Percentiles rank a stretch among this genome's conserved stretches.
phyloP scores from a whole-genome alignment of 495 filamentous ascomycete species.

The Tuber borchii region DNA sequence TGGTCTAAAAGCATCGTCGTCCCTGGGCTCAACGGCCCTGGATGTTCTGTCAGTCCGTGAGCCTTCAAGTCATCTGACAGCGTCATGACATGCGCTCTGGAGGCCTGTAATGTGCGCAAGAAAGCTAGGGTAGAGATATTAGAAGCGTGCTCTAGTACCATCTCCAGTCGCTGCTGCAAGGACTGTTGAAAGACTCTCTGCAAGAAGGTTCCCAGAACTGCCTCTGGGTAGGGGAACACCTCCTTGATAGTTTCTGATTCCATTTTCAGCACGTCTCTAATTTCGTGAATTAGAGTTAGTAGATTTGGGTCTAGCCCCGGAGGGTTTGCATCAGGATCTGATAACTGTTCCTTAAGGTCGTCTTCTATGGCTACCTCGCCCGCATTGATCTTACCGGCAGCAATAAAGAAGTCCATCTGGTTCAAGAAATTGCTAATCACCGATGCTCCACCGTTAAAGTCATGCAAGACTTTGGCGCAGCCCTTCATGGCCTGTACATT shows the following conservation, averaged over 20 bases:
- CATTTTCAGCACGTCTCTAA: slow-evolving; percentile 87
- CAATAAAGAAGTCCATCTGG: slow-evolving; percentile 98
- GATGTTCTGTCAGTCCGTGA: slow-evolving; percentile 91
- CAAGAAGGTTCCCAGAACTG: slow-evolving; percentile 82
- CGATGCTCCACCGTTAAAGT: slow-evolving; percentile 91
- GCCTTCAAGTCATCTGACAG: slow-evolving; percentile 88
- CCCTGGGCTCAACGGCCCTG: slow-evolving; percentile 80
- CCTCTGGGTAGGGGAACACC: slow-evolving; percentile 93
- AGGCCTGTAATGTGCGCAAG: slow-evolving; percentile 81
- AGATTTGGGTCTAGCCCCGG: slow-evolving; percentile 89
- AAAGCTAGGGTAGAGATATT: slow-evolving; percentile 87
- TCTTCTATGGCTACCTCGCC: slow-evolving; percentile 38
- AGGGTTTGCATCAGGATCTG: slow-evolving; percentile 87
- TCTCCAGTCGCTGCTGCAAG: slow-evolving; percentile 88
- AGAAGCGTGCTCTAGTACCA: slow-evolving; percentile 90
- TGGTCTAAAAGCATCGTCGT: slow-evolving; percentile 83
- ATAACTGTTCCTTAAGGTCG: slow-evolving; percentile 65
- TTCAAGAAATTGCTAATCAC: slow-evolving; percentile 95
- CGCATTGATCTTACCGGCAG: slow-evolving; percentile 77
- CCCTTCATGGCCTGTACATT: slow-evolving; percentile 90
- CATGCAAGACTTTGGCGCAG: slow-evolving; percentile 84
- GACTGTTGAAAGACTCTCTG: slow-evolving; percentile 97
- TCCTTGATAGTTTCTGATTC: slow-evolving; percentile 92
- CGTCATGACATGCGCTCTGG: slow-evolving; percentile 72
- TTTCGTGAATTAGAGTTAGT: slow-evolving; percentile 85